These are phyloP conservation scores for Canavalia ensiformis DNA, from an alignment of 306 rosid genomes.

Conservation along the genomic window DNA sequence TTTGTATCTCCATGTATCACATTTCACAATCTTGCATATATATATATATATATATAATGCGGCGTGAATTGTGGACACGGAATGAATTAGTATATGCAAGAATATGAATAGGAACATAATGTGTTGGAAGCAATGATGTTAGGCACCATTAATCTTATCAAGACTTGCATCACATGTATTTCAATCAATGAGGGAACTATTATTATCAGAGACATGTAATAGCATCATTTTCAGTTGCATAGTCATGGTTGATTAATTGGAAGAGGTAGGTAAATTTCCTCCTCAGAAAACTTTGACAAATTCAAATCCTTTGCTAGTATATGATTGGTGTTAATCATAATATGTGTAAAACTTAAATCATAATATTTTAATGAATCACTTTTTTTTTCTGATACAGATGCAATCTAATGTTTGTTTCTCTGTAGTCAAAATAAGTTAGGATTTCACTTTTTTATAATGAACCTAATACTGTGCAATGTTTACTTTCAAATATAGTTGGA, in stretches of 20 bases:
- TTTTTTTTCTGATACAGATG: slow-evolving; percentile 12
- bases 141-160: neutral
- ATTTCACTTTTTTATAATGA: neutral
- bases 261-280: slow-evolving; percentile 45
- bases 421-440: slow-evolving; percentile 4
- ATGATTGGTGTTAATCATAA: slow-evolving; percentile 31
- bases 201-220: neutral
- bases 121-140: slow-evolving; percentile 11
- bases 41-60: neutral
- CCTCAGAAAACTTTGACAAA: slow-evolving; percentile 40
- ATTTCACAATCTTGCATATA: slow-evolving; percentile 25
- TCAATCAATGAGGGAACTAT: slow-evolving; percentile 30
- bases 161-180: neutral
- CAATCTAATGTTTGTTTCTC: slow-evolving; percentile 33
- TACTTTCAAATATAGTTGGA: slow-evolving; percentile 15
- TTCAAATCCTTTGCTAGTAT: slow-evolving; percentile 14
- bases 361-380: slow-evolving; percentile 15
- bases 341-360: neutral
- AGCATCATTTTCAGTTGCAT: slow-evolving; percentile 30
- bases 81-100: neutral
- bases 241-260: slow-evolving; percentile 38
- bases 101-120: neutral
- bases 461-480: slow-evolving; percentile 1
- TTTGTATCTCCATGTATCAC: slow-evolving; percentile 1
- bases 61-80: neutral